Evolutionary conservation across 768 basidiomycete genomes (phyloP).

Genomic region (Rhizopogon vulgaris): DNA sequence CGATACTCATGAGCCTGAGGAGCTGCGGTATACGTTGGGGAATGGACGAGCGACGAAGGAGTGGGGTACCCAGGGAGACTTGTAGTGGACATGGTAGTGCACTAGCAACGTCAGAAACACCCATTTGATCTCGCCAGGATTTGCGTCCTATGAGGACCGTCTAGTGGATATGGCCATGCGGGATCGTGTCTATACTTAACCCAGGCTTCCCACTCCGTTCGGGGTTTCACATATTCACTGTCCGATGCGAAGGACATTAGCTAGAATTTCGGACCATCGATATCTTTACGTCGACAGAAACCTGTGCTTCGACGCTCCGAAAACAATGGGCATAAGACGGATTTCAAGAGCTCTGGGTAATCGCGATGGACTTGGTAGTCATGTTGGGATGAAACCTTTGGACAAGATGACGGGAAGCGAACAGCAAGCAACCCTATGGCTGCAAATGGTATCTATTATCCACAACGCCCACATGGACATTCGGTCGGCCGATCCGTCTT

Average conservation of each 20-base stretch:
- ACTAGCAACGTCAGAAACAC: conserved; percentile 10
- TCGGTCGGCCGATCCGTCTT: neutral
- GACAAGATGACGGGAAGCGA: neutral
- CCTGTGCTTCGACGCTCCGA: too few species aligned
- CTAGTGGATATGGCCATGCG: conserved; percentile 20
- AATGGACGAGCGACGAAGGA: conserved; percentile 30
- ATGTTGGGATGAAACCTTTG: too few species aligned
- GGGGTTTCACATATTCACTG: conserved; percentile 1
- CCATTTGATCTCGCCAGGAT: neutral
- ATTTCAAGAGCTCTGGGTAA: too few species aligned
- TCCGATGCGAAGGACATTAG: too few species aligned
- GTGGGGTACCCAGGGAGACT: conserved; percentile 46
- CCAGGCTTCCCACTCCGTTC: conserved; percentile 27
- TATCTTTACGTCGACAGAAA: too few species aligned
- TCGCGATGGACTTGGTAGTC: too few species aligned
- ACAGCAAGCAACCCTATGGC: neutral
- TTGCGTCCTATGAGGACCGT: conserved; percentile 5
- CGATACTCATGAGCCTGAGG: conserved; percentile 50
- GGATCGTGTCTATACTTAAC: conserved; percentile 27
- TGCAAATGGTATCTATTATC: too few species aligned
- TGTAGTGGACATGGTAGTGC: conserved; percentile 44
- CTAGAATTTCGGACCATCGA: too few species aligned
- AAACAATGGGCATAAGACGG: too few species aligned
- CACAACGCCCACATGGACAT: neutral
- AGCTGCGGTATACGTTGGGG: conserved; percentile 49